Evolutionary conservation across 768 basidiomycete genomes (phyloP).

Genomic region (Tylopilus felleus): DNA sequence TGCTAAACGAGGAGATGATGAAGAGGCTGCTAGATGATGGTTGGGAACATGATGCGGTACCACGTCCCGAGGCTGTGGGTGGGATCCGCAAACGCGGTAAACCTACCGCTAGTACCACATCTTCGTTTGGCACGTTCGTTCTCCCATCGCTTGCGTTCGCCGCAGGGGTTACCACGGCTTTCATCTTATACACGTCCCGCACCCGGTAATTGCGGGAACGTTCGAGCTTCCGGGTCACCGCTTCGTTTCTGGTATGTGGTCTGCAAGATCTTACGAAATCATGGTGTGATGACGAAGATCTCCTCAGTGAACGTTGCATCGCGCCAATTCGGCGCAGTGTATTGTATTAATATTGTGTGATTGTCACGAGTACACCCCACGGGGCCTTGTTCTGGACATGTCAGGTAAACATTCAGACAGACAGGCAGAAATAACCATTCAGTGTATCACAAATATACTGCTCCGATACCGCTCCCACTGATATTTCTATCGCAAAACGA

Average conservation of each 20-base stretch:
- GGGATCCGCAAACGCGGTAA: conserved; percentile 20
- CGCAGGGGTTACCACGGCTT: conserved; percentile 41
- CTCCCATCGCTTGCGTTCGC: conserved; percentile 39
- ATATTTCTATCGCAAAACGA: not conserved
- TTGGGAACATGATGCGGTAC: conserved; percentile 68
- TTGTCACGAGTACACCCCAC: not conserved
- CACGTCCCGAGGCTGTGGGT: conserved; percentile 41
- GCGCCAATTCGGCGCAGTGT: not conserved
- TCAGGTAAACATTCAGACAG: not conserved
- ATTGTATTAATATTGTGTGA: not conserved
- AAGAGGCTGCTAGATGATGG: conserved; percentile 71
- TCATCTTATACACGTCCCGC: conserved; percentile 30
- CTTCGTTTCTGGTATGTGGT: conserved; percentile 10
- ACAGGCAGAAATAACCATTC: not conserved
- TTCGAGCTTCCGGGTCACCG: not conserved
- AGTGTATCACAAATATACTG: not conserved
- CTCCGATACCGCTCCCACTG: not conserved
- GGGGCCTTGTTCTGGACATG: not conserved
- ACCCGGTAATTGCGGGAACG: conserved; percentile 24
- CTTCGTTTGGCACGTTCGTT: conserved; percentile 17
- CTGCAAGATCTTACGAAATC: not conserved
- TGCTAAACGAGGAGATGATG: conserved; percentile 65
- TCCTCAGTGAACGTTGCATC: not conserved
- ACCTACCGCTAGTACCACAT: not conserved
- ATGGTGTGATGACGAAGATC: not conserved